Evolutionary conservation across 1,284 basidiomycete species (phyloP), one percentile per base, ranked within the genome.

Genomic region (Cutaneotrichosporon dermatis): DNA sequence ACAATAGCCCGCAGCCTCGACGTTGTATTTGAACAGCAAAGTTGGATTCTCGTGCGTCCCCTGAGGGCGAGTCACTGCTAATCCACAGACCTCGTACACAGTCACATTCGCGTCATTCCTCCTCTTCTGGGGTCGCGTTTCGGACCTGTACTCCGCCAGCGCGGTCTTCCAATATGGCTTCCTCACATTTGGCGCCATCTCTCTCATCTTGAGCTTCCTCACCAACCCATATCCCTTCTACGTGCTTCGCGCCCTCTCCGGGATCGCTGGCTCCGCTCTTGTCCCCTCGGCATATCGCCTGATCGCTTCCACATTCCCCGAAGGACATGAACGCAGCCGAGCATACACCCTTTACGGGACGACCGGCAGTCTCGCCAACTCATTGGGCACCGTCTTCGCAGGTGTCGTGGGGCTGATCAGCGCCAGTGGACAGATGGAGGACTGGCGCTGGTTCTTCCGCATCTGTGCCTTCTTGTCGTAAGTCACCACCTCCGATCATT

Each of bases 391-490:
- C 15, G 50, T 70, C 58, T 59, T 72, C 59, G 70, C 68, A 6
- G 73, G 67, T 6, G 40, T 71, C 11, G 54, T 76, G 56, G 64
- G 67, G 57, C 60, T 74, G 62, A 65, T 77, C 69, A 52, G 71
- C 62, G 55, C 68, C 62, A 46, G 58, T 10, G 65, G 77, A 44
- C 64, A 75, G 62, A 65, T 76, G 68, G 51, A 69, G 41, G 42
- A 63, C 53, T 68, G 74, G 73, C 44, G 66, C 15, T 69, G 77
- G 76, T 72, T 79, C 72, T 70, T 80, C 69, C 44, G 71, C 51
- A 35, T 78, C 66, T 34, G 77, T 61, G 58, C 78, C 58, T 55
- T 69, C 58, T 11, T 42, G 25, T 25, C 25, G 25, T 25, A 25
- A 25, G 25, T 25, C 25, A 25, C 25, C 25, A 25, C 25, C 25